Base-by-base conservation (phyloP, 306 rosid genomes). In the Prosopis cineraria region DNA sequence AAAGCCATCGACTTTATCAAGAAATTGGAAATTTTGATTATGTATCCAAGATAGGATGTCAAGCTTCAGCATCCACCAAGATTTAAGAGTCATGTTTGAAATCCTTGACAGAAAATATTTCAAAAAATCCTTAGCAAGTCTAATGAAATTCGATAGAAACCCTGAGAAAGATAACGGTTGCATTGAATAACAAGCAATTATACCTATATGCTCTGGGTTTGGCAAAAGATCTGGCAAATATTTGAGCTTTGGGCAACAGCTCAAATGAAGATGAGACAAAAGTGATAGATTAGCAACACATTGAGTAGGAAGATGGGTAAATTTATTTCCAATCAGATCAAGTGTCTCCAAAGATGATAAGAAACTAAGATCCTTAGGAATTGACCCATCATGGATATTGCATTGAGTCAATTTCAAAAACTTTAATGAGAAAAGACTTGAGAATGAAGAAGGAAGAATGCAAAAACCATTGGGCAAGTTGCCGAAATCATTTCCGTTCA, bases 71-170 rank as follows among this genome's bases (percentile, higher is more conserved):
- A 20, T 20, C 11, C 25, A n/a, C 27, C 27, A 52, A 2, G 20
- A 25, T 20, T 7, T 7, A 1, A n/a, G 7, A 7, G 3, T 1
- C 58, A 52, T 52, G 58, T 59, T 12, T 2, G 10, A 48, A 48
- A 2, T 6, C 56, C 24, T 48, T 6, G 56, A 48, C 1, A 12
- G 27, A n/a, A n/a, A 52, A 52, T 4, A 20, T 52, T 2, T n/a
- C 0, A 0, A 6, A 20, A n/a, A n/a, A n/a, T n/a, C 9, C 6
- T 19, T 20, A 0, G 58, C 2, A 1, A 1, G 0, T 52, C 5
- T 2, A n/a, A 6, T 6, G 11, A 52, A 52, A 2, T 7, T 0
- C 20, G 11, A 20, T 20, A 52, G 4, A 20, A 52, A 44, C 3
- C 14, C 50, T 44, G 50, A 14, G 14, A 13, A 14, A 3, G 50